Evolutionary conservation across 2,329 filamentous ascomycete genomes (phyloP).

Genomic region (Pseudopyricularia javanii): DNA sequence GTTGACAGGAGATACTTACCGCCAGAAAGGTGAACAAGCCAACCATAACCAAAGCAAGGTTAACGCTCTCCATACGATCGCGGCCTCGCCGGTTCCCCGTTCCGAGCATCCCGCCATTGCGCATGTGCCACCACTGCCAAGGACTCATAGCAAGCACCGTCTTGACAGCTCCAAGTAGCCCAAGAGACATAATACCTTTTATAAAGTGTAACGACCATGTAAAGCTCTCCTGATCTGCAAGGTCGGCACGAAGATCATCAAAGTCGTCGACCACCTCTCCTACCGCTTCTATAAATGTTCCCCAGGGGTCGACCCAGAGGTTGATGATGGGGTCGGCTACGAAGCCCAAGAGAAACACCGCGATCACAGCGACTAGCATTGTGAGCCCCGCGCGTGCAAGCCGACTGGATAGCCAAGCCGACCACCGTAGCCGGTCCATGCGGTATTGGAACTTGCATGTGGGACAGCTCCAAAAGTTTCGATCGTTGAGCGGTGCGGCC

Average conservation of each 20-base stretch:
- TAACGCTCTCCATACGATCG: slow-evolving; percentile 66
- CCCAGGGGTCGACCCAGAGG: slow-evolving; percentile 69
- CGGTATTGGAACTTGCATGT: slow-evolving; percentile 79
- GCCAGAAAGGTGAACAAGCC: slow-evolving; percentile 70
- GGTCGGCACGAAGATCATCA: slow-evolving; percentile 1
- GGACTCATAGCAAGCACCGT: slow-evolving; percentile 62
- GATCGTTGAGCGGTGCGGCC: slow-evolving; percentile 48
- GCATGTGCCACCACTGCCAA: slow-evolving; percentile 66
- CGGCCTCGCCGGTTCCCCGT: slow-evolving; percentile 42
- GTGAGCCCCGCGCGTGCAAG: slow-evolving; percentile 61
- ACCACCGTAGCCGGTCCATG: slow-evolving; percentile 66
- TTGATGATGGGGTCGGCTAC: slow-evolving; percentile 87
- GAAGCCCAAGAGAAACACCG: slow-evolving; percentile 78
- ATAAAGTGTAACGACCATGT: slow-evolving; percentile 75
- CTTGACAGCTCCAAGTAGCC: slow-evolving; percentile 75
- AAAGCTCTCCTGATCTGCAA: slow-evolving; percentile 33
- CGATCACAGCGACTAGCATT: slow-evolving; percentile 52
- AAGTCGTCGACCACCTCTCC: slow-evolving; percentile 24
- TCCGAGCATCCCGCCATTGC: slow-evolving; percentile 44
- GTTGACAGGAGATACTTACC: slow-evolving; percentile 38
- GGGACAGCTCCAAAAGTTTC: slow-evolving; percentile 78
- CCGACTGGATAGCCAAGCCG: slow-evolving; percentile 54
- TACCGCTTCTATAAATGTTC: slow-evolving; percentile 43
- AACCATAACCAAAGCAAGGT: slow-evolving; percentile 65
- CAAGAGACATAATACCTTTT: slow-evolving; percentile 84